Evolutionary conservation across 2,329 filamentous ascomycete genomes (phyloP).

Genomic region (Hymenoscyphus linearis): DNA sequence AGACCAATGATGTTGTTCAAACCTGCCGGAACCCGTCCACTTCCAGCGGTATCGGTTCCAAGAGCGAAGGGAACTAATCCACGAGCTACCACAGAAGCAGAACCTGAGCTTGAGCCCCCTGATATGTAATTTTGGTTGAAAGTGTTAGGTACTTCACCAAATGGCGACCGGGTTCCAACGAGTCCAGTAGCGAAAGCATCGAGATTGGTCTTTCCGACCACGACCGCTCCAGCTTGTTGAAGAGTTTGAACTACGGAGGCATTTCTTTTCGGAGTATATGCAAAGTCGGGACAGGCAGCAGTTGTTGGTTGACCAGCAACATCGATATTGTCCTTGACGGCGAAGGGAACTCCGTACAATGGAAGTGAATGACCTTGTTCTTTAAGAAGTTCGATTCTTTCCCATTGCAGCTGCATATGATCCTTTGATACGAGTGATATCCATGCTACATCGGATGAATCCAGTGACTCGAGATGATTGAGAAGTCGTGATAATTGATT

Average conservation of each 20-base stretch:
- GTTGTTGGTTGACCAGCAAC: slow-evolving; percentile 46
- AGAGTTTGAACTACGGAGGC: slow-evolving; percentile 11
- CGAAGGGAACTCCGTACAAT: slow-evolving; percentile 50
- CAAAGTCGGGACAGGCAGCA: slow-evolving; percentile 43
- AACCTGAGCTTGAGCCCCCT: slow-evolving; percentile 48
- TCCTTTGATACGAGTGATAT: background rate
- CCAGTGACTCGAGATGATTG: background rate
- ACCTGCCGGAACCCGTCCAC: slow-evolving; percentile 42
- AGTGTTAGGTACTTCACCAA: slow-evolving; percentile 42
- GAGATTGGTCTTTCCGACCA: slow-evolving; percentile 36
- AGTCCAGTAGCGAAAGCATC: slow-evolving; percentile 53
- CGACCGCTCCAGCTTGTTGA: slow-evolving; percentile 11
- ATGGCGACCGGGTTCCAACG: slow-evolving; percentile 48
- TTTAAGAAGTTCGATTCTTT: background rate
- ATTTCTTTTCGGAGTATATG: slow-evolving; percentile 38
- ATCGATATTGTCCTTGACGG: slow-evolving; percentile 51
- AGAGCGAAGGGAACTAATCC: slow-evolving; percentile 46
- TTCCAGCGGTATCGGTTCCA: slow-evolving; percentile 47
- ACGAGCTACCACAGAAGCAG: slow-evolving; percentile 44
- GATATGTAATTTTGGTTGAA: slow-evolving; percentile 42
- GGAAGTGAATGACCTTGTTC: slow-evolving; percentile 30
- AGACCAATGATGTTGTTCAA: slow-evolving; percentile 45
- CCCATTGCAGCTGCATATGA: slow-evolving; percentile 2
- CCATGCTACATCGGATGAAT: slow-evolving; percentile 1
- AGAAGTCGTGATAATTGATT: background rate